A percentile compares a stretch with the other conserved stretches of the same genome.
phyloP scores from a whole-genome alignment of 73 alveolate species.

The Tetrahymena malaccensis region DNA sequence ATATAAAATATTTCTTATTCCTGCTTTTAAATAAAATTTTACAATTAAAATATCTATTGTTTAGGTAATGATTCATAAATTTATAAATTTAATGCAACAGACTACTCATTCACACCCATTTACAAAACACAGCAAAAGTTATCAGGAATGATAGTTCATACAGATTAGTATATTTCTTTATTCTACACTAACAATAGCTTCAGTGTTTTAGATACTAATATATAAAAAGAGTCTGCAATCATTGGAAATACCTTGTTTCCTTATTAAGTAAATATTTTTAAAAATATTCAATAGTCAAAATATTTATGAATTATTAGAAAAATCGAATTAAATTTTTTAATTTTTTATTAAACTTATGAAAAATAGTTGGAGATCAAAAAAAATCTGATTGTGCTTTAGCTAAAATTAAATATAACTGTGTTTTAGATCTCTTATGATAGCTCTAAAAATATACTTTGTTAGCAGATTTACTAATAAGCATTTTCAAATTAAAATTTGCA shows the following conservation, averaged over 20 bases:
- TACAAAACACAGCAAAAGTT: background rate
- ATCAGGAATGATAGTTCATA: background rate
- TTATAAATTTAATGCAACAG: background rate
- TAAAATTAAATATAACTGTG: too few relatives aligned
- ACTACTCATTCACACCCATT: background rate
- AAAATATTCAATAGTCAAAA: background rate
- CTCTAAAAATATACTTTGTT: too few relatives aligned
- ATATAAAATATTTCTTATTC: background rate
- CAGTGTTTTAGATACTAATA: background rate
- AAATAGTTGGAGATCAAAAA: background rate
- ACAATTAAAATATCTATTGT: background rate
- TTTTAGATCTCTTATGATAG: too few relatives aligned
- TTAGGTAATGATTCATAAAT: background rate
- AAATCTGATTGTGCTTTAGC: too few relatives aligned
- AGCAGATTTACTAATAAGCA: too few relatives aligned
- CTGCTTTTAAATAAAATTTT: background rate
- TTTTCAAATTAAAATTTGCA: background rate
- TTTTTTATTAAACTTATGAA: background rate
- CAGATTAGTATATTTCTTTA: background rate
- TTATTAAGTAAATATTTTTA: background rate
- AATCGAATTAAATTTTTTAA: too few relatives aligned
- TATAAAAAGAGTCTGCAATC: background rate
- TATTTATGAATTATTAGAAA: too few relatives aligned
- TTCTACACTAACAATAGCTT: background rate
- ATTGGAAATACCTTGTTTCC: background rate